phyloP scores from a whole-genome alignment of 1,284 basidiomycete genomes.

The Malassezia restricta region DNA sequence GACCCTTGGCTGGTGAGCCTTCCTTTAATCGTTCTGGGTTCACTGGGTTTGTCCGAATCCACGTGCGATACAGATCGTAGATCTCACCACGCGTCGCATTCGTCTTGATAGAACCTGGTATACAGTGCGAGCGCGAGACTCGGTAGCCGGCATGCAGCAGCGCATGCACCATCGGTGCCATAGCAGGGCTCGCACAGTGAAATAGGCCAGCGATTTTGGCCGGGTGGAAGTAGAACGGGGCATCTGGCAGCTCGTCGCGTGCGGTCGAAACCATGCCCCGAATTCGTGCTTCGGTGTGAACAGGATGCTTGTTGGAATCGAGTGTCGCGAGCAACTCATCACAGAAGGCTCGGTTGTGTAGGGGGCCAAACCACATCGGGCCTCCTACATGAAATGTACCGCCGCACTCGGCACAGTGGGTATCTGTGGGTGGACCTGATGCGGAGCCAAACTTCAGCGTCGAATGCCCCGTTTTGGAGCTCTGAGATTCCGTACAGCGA shows the following conservation, averaged over 20 bases:
- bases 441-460: slow-evolving; percentile 54
- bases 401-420: slow-evolving; percentile 70
- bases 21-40: slow-evolving; percentile 55
- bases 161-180: slow-evolving; percentile 9
- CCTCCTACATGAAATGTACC: slow-evolving; percentile 55
- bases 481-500: slow-evolving; percentile 17
- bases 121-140: slow-evolving; percentile 79
- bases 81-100: slow-evolving; percentile 62
- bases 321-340: slow-evolving; percentile 64
- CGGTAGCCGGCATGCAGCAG: slow-evolving; percentile 71
- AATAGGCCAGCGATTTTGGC: slow-evolving; percentile 67
- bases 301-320: slow-evolving; percentile 50
- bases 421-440: slow-evolving; percentile 57
- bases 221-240: slow-evolving; percentile 84
- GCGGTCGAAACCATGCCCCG: slow-evolving; percentile 88
- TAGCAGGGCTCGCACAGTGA: slow-evolving; percentile 52
- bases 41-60: slow-evolving; percentile 63
- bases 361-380: slow-evolving; percentile 85
- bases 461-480: slow-evolving; percentile 24
- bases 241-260: slow-evolving; percentile 60
- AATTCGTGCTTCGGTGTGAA: slow-evolving; percentile 73
- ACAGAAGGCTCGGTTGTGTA: slow-evolving; percentile 70
- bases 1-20: slow-evolving; percentile 55
- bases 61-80: slow-evolving; percentile 70
- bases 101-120: slow-evolving; percentile 80